phyloP scores from a whole-genome alignment of 2,329 filamentous ascomycete genomes.

The Epichloe sibirici region DNA sequence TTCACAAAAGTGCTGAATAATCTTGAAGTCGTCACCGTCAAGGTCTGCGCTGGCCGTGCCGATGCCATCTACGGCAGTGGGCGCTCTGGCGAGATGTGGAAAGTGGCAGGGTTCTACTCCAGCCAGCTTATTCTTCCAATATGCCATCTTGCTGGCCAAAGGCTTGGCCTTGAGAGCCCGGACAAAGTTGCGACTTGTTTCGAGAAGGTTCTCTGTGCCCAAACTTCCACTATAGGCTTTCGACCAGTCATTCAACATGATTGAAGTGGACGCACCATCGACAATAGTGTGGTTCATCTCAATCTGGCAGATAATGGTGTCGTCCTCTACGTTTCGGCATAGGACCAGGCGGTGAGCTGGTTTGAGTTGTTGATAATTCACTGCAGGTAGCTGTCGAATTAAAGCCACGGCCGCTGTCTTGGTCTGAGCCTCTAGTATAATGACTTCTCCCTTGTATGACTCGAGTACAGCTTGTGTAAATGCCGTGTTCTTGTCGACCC shows the following conservation, averaged over 20 bases:
- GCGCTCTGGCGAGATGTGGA: background rate
- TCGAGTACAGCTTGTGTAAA: constrained; percentile 5
- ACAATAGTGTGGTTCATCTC: constrained; percentile 24
- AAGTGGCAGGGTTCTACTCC: constrained; percentile 8
- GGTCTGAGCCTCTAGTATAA: background rate
- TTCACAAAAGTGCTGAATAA: constrained; percentile 22
- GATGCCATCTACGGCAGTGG: background rate
- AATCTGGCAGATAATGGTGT: constrained; percentile 13
- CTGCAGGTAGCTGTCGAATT: background rate
- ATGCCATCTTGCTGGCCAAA: constrained; percentile 2
- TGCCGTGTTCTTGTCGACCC: constrained; percentile 1
- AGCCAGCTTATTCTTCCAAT: constrained; percentile 7
- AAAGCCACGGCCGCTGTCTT: background rate
- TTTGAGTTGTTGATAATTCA: constrained; percentile 1
- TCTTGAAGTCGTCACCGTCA: background rate
- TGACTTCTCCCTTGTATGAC: background rate
- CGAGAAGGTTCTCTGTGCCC: background rate
- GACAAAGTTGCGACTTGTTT: constrained; percentile 3
- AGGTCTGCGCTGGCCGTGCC: background rate
- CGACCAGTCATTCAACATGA: constrained; percentile 5
- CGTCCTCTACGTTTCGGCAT: background rate
- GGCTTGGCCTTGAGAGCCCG: constrained; percentile 2
- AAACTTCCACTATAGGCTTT: background rate
- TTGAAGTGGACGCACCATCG: constrained; percentile 19
- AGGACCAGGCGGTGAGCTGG: constrained; percentile 3